Percentiles rank a stretch among this genome's conserved stretches.
phyloP scores from a whole-genome alignment of 306 rosid species.

The Luffa aegyptiaca region DNA sequence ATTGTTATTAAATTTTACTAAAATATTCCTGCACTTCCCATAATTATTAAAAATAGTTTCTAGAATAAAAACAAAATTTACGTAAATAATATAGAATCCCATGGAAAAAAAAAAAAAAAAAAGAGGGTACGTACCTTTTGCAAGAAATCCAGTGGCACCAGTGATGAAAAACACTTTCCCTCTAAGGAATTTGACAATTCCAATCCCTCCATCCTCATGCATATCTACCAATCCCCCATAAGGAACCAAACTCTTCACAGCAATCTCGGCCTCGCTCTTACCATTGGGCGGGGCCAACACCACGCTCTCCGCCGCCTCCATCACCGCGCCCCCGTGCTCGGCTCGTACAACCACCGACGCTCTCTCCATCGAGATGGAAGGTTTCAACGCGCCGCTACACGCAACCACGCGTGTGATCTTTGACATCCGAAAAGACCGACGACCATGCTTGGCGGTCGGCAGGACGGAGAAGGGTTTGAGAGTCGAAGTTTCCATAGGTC shows the following conservation, averaged over 20 bases:
- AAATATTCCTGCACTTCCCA: no score
- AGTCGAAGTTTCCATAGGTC: slow-evolving; percentile 59
- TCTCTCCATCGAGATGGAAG: slow-evolving; percentile 36
- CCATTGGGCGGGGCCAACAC: slow-evolving; percentile 41
- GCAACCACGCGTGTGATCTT: slow-evolving; percentile 29
- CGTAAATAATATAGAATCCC: no score
- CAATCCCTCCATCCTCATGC: slow-evolving; percentile 50
- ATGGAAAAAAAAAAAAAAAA: not conserved
- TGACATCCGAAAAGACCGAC: slow-evolving; percentile 15
- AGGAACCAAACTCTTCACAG: slow-evolving; percentile 54
- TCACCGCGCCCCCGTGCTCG: slow-evolving; percentile 32
- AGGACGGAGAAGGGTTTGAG: slow-evolving; percentile 30
- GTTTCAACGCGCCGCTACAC: slow-evolving; percentile 41
- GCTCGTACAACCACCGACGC: slow-evolving; percentile 22
- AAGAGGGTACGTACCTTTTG: slow-evolving; percentile 67
- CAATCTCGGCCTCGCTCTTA: slow-evolving; percentile 32
- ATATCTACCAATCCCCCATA: slow-evolving; percentile 35
- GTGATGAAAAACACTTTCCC: slow-evolving; percentile 75
- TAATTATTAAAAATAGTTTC: no score
- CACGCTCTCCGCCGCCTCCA: slow-evolving; percentile 54
- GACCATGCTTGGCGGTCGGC: not conserved
- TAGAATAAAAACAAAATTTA: no score
- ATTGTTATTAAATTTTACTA: no score
- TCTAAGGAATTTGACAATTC: slow-evolving; percentile 66
- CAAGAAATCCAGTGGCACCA: slow-evolving; percentile 93